Percentiles rank a stretch among this genome's conserved stretches.
These are phyloP conservation scores for Tuber magnatum DNA, from an alignment of 495 filamentous ascomycete species.

Conservation along the genomic window DNA sequence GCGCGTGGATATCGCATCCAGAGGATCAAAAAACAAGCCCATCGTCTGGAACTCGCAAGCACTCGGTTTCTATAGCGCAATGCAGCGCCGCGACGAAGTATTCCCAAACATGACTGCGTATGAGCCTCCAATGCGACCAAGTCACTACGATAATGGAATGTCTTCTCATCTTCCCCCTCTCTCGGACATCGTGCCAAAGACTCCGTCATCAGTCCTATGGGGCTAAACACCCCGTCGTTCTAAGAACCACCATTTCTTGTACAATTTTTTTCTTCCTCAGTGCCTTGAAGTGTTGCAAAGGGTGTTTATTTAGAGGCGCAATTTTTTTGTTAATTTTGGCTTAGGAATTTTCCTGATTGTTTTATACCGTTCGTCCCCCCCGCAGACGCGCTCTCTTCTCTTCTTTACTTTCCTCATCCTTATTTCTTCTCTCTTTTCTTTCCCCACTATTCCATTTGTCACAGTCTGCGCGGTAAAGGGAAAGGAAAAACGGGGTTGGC, in stretches of 20 bases:
- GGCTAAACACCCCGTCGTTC: conserved; percentile 1
- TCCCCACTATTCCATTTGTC: background rate
- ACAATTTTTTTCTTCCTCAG: background rate
- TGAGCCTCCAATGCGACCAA: conserved; percentile 27
- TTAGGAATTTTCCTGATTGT: background rate
- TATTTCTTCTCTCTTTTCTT: background rate
- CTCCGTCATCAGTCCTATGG: conserved; percentile 19
- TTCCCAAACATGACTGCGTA: conserved; percentile 22
- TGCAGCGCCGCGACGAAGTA: conserved; percentile 31
- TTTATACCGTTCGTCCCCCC: background rate
- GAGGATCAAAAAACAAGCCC: conserved; percentile 35
- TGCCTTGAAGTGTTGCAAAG: conserved; percentile 1
- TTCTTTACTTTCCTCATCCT: background rate
- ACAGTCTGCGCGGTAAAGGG: background rate
- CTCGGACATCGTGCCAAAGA: conserved; percentile 34
- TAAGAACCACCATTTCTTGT: background rate
- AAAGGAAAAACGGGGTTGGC: background rate
- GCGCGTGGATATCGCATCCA: conserved; percentile 52
- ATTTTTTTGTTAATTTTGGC: background rate
- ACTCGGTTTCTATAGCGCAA: conserved; percentile 29
- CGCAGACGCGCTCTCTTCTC: too few species aligned
- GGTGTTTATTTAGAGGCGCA: conserved; percentile 2
- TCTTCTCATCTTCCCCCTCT: conserved; percentile 31
- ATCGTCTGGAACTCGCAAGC: conserved; percentile 37
- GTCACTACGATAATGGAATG: conserved; percentile 27